These are phyloP conservation scores for Fusarium kyushuense DNA, from an alignment of 2,329 filamentous ascomycete species.

Conservation along the genomic window DNA sequence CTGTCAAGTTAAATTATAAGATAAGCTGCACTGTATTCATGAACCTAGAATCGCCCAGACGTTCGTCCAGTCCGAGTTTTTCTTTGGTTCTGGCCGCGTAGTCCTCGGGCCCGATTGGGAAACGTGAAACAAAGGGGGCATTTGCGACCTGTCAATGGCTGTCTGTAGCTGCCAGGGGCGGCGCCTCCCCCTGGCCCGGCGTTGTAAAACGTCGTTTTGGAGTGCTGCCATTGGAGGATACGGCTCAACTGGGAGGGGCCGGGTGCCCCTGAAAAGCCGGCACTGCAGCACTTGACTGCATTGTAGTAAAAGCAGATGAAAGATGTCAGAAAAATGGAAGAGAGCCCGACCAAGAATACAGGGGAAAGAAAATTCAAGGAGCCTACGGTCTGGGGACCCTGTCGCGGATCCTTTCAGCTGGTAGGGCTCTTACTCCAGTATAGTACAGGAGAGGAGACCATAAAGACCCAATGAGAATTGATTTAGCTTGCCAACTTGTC, in stretches of 20 bases:
- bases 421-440: slow-evolving; percentile 27
- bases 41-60: slow-evolving; percentile 2
- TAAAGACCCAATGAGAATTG: slow-evolving; percentile 4
- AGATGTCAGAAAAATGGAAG: neutral
- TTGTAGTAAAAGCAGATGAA: slow-evolving; percentile 13
- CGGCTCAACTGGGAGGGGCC: slow-evolving; percentile 28
- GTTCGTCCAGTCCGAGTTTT: slow-evolving; percentile 7
- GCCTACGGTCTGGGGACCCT: slow-evolving; percentile 32
- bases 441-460: slow-evolving; percentile 14
- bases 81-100: slow-evolving; percentile 30
- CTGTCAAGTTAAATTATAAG: slow-evolving; percentile 7
- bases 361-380: slow-evolving; percentile 20
- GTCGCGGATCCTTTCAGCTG: slow-evolving; percentile 47
- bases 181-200: slow-evolving; percentile 44
- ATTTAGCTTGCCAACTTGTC: neutral
- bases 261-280: slow-evolving; percentile 35
- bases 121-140: slow-evolving; percentile 44
- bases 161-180: slow-evolving; percentile 40
- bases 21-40: slow-evolving; percentile 20
- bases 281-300: neutral
- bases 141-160: slow-evolving; percentile 39
- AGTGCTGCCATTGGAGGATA: slow-evolving; percentile 25
- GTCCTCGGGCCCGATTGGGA: slow-evolving; percentile 42
- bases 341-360: neutral
- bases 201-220: slow-evolving; percentile 28